A percentile compares a stretch with the other conserved stretches of the same genome.
phyloP scores from a whole-genome alignment of 108 stramenopile genomes.

The Discostella pseudostelligera region DNA sequence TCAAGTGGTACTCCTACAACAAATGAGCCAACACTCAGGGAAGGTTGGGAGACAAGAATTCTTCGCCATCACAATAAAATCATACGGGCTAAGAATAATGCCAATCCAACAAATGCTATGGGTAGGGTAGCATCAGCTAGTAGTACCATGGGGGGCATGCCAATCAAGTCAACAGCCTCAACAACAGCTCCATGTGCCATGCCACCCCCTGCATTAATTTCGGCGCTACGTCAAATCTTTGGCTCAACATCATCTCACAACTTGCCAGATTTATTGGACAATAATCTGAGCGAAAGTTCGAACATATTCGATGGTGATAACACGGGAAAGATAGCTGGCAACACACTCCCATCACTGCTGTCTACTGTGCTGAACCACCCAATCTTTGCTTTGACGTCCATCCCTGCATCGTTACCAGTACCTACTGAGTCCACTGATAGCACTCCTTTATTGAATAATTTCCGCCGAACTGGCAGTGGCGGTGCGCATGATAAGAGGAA shows the following conservation, averaged over 20 bases:
- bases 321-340: constrained; percentile 18
- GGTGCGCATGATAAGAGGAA: background rate
- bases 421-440: background rate
- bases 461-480: background rate
- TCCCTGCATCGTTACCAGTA: background rate
- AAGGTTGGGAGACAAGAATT: constrained; percentile 39
- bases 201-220: constrained; percentile 58
- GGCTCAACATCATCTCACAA: constrained; percentile 23
- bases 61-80: constrained; percentile 71
- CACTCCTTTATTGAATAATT: no score
- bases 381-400: background rate
- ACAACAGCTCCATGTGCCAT: constrained; percentile 14
- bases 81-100: constrained; percentile 38
- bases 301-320: constrained; percentile 2
- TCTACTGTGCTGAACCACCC: constrained; percentile 42
- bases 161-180: background rate
- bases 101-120: background rate
- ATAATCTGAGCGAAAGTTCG: background rate
- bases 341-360: constrained; percentile 32
- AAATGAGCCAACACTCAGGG: background rate
- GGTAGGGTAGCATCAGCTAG: background rate
- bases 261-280: constrained; percentile 12
- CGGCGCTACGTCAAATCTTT: constrained; percentile 55
- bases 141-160: no score
- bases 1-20: background rate